These are phyloP conservation scores for Nakazawaea molendinolei DNA, from an alignment of 805 yeast species.

Conservation along the genomic window DNA sequence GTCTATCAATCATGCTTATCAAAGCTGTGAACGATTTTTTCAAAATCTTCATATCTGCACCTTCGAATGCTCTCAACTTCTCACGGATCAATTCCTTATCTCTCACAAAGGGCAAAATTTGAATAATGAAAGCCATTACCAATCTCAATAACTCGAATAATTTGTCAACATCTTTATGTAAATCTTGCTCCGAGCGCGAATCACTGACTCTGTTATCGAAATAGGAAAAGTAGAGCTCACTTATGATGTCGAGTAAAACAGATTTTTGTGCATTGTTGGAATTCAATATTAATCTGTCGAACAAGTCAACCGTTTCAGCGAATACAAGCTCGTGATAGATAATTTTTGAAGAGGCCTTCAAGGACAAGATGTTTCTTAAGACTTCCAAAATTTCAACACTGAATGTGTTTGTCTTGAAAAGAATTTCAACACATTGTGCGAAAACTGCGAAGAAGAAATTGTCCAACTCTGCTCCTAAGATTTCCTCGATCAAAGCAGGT, in stretches of 20 bases:
- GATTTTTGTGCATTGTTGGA: constrained; percentile 42
- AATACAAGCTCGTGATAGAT: constrained; percentile 64
- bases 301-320: constrained; percentile 66
- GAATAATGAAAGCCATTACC: constrained; percentile 54
- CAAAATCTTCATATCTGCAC: constrained; percentile 32
- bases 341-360: constrained; percentile 48
- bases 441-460: constrained; percentile 73
- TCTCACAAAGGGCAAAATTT: constrained; percentile 52
- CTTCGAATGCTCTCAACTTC: constrained; percentile 18
- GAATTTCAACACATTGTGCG: constrained; percentile 76
- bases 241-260: constrained; percentile 48
- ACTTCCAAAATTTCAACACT: constrained; percentile 37
- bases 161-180: constrained; percentile 61
- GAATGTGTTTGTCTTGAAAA: constrained; percentile 37
- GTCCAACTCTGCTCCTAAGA: constrained; percentile 49
- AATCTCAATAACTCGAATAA: constrained; percentile 76
- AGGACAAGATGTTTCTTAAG: constrained; percentile 48
- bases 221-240: constrained; percentile 44
- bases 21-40: constrained; percentile 45
- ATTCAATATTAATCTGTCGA: constrained; percentile 64
- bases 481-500: constrained; percentile 33
- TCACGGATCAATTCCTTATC: constrained; percentile 31
- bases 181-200: constrained; percentile 28
- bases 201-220: constrained; percentile 21
- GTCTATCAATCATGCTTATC: constrained; percentile 53